These are phyloP conservation scores for Phoma sp. DNA, from an alignment of 2,329 filamentous ascomycete genomes.

Conservation along the genomic window DNA sequence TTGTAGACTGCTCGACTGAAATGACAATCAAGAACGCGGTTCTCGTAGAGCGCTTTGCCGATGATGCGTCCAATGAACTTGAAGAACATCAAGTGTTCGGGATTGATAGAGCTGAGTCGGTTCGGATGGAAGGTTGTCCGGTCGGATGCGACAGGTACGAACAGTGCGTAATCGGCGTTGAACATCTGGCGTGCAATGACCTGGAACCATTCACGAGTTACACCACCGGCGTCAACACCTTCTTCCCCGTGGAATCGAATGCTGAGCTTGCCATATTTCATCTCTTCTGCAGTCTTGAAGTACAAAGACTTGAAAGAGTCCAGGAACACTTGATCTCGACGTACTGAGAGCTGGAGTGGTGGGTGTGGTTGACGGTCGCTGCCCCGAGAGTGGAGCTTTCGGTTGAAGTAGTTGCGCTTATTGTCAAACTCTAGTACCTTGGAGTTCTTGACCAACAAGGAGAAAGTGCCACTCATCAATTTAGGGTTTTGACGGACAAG, in stretches of 20 bases:
- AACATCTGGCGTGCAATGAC: constrained; percentile 98
- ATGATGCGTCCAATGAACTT: constrained; percentile 99
- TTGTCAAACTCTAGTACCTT: constrained; percentile 99
- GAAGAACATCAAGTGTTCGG: constrained; percentile 96
- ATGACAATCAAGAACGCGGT: constrained; percentile 94
- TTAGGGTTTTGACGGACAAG: constrained; percentile 96
- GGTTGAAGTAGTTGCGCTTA: constrained; percentile 98
- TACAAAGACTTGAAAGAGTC: constrained; percentile 98
- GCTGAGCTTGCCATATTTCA: constrained; percentile 98
- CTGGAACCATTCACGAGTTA: constrained; percentile 99
- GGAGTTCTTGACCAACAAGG: constrained; percentile 94
- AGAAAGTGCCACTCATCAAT: constrained; percentile 98
- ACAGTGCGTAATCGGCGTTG: constrained; percentile 95
- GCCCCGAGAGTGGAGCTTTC: constrained; percentile 81
- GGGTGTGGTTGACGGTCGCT: constrained; percentile 71
- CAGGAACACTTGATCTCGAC: constrained; percentile 94
- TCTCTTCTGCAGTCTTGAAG: constrained; percentile 94
- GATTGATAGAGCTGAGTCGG: constrained; percentile 89
- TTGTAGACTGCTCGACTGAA: constrained; percentile 99
- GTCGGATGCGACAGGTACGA: constrained; percentile 95
- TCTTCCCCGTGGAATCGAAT: constrained; percentile 98
- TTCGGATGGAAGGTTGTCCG: constrained; percentile 99
- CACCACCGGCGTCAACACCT: constrained; percentile 95
- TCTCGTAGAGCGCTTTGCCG: constrained; percentile 96
- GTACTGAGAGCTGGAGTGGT: constrained; percentile 85